Evolutionary conservation across 2,329 filamentous ascomycete genomes (phyloP), one percentile per base, ranked within the genome.

Genomic region (Boeremia exigua): DNA sequence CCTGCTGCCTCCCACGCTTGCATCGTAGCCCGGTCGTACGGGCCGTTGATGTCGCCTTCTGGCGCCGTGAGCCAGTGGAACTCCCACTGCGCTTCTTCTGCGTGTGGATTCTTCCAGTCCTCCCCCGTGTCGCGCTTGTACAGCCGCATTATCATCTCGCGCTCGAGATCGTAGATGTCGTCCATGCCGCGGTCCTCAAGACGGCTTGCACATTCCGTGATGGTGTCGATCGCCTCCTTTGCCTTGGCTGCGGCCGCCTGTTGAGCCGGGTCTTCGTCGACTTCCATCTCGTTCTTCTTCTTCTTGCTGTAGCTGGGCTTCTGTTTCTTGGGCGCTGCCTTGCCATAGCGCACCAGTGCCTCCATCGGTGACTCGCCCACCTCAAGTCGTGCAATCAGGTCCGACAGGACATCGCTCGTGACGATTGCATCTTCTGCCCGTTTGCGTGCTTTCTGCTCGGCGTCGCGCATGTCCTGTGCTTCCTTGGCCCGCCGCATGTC

Each of bases 21-120:
- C 95, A 99, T 98, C 33, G 89, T 94, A 5, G 82, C 75, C 7
- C 84, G 85, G 70, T 97, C 92, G 74, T 92, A 99, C 0, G 95
- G 94, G 0, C 95, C 95, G 75, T 99, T 92, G 54, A 85, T 84
- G 43, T 86, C 84, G 10, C 85, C 91, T 69, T 96, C 94, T 36
- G 92, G 84, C 15, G 91, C 91, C 73, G 96, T 92, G 34, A 87
- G 88, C 95, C 95, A 99, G 55, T 91, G 85, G 74, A 92, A 99
- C 75, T 98, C 91, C 93, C 94, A 99, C 81, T 86, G 84, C 48
- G 66, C 53, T 23, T 68, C 68, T 15, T 69, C 71, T 23, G 75
- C 70, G 42, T 77, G 69, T 6, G 80, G 79, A 37, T 86, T 85
- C 48, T 83, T 79, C 95, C 95, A 99, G 8, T 89, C 86, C 66